Base-by-base conservation (phyloP, 2,329 filamentous ascomycete genomes). In the Fusarium compactum region DNA sequence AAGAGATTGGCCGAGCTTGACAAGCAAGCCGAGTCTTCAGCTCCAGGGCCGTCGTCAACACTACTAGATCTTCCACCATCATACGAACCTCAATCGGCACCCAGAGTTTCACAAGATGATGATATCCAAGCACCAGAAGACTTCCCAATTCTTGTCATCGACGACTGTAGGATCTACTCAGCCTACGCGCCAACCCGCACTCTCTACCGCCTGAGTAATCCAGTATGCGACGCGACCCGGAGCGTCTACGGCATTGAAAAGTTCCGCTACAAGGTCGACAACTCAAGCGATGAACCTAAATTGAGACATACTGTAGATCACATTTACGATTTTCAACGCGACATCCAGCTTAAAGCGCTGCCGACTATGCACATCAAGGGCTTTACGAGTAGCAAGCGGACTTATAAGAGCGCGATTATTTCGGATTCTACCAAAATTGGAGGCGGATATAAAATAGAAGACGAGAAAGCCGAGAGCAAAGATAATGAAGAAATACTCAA, bases 291-390 rank as follows among this genome's bases (percentile, higher is more conserved):
- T 11, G 65, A 67, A 8, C 63, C 69, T 4, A 66, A 51, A 6
- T 29, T 76, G 6, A 69, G 65, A 16, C 70, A 67, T 6, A 67
- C 71, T 3, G 64, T 69, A 6, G 73, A 78, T 16, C 77, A 78
- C 51, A 78, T 78, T 14, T 78, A 78, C 43, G 75, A 77, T 46
- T 70, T 78, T 43, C 61, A 71, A 6, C 58, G 62, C 2, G 74
- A 71, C 7, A 58, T 62, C 8, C 38, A 8, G 62, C 67, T 34
- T 5, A 41, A 1, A 24, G n/a, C 6, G 32, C 50, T 60, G 14
- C 48, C 48, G 25, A 62, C 59, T 22, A 30, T 76, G 3, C 43
- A 34, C 3, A 65, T 78, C 15, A 41, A 59, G 2, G 76, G 76
- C 9, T 64, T 71, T 27, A 66, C 65, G 1, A 71, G 62, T 34